Evolutionary conservation across 495 filamentous ascomycete genomes (phyloP).

Genomic region (Aspergillus ellipticus): DNA sequence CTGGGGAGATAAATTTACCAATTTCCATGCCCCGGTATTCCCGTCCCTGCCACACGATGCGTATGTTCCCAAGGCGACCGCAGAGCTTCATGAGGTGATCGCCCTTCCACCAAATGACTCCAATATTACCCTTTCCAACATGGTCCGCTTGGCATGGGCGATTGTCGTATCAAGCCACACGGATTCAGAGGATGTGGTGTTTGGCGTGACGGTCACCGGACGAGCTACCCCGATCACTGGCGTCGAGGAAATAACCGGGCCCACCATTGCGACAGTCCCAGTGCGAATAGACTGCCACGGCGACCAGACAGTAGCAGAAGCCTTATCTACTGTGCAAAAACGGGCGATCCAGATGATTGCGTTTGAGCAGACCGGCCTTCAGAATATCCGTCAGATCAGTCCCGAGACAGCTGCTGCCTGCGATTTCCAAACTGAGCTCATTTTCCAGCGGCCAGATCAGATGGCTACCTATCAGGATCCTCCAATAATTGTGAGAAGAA

Average conservation of each 20-base stretch:
- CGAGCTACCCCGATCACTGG: slow-evolving; percentile 28
- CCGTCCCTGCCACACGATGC: background rate
- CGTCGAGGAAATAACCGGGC: slow-evolving; percentile 31
- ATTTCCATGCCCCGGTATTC: too few relatives aligned
- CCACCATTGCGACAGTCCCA: slow-evolving; percentile 46
- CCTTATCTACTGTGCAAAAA: slow-evolving; percentile 8
- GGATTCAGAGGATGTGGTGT: slow-evolving; percentile 24
- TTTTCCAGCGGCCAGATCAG: slow-evolving; percentile 33
- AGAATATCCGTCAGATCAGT: slow-evolving; percentile 49
- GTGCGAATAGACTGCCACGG: slow-evolving; percentile 19
- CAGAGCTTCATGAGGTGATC: too few relatives aligned
- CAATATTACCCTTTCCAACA: slow-evolving; percentile 12
- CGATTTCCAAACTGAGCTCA: slow-evolving; percentile 47
- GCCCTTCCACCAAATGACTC: too few relatives aligned
- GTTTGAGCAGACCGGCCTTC: slow-evolving; percentile 42
- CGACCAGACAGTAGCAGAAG: background rate
- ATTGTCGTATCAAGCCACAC: slow-evolving; percentile 27
- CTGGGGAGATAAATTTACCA: background rate
- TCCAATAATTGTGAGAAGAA: too few relatives aligned
- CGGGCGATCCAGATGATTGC: slow-evolving; percentile 29
- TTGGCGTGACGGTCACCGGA: slow-evolving; percentile 27
- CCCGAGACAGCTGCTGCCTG: slow-evolving; percentile 48
- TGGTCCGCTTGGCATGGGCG: slow-evolving; percentile 45
- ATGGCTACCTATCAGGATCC: too few relatives aligned
- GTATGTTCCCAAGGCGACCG: background rate